These are phyloP conservation scores for Physcomitrium patens DNA, from an alignment of 225 moss, liverwort and hornwort species.

Conservation along the genomic window DNA sequence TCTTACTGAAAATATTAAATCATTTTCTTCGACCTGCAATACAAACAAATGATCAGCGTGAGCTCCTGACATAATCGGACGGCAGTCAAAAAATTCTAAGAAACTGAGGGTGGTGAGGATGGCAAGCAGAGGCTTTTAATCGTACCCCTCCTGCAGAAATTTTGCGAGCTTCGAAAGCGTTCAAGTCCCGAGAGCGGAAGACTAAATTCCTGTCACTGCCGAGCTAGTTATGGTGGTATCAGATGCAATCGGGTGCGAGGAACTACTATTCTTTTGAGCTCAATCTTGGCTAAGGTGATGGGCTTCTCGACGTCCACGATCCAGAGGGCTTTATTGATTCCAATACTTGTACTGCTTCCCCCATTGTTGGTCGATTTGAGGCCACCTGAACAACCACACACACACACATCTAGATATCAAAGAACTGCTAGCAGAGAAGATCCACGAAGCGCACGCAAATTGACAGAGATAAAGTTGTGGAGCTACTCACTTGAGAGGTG, in stretches of 20 bases:
- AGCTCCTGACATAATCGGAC: no score
- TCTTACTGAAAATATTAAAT: no score
- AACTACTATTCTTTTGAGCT: not conserved
- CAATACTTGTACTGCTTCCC: conserved; percentile 88
- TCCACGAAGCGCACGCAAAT: no score
- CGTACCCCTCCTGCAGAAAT: conserved; percentile 21
- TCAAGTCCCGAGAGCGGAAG: conserved; percentile 5
- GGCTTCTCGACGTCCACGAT: conserved; percentile 62
- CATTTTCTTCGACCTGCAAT: no score
- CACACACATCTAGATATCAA: no score
- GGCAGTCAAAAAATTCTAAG: no score
- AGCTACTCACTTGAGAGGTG: conserved; percentile 54
- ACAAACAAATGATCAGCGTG: no score
- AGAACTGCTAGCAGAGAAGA: no score
- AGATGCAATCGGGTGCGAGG: not conserved
- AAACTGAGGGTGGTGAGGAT: no score
- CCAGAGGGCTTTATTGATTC: conserved; percentile 84
- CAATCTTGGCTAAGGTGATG: conserved; percentile 45
- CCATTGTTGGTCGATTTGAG: conserved; percentile 81
- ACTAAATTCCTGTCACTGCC: conserved; percentile 2
- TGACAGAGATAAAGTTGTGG: not conserved
- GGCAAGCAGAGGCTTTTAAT: no score
- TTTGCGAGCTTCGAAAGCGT: not conserved
- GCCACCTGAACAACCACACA: conserved; percentile 38
- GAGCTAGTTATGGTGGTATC: not conserved